Base-by-base conservation (phyloP, 441 rosid genomes). In the Erodium chrysanthum region DNA sequence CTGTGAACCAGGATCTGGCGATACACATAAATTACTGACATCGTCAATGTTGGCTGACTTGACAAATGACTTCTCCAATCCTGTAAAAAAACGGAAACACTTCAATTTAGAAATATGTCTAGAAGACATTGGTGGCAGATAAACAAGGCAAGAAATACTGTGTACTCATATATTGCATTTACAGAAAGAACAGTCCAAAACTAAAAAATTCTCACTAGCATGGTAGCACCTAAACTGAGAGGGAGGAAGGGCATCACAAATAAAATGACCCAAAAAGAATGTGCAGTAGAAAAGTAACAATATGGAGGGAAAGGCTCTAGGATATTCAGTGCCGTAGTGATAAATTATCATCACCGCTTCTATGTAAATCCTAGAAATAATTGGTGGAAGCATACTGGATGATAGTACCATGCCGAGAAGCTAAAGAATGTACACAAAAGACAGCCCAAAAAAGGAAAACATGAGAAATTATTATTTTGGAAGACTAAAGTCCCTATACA, bases 1-100 rank as follows among this genome's bases (percentile, higher is more conserved):
- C 69, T 84, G 95, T 67, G 88, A 77, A 68, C 83, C 84, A 61
- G 80, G 72, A 80, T 79, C 73, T 29, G 90, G 94, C 11, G 96
- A 90, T 50, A 73, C 77, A 71, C 86, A 89, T 69, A 79, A 68
- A 78, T 92, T 83, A 80, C 80, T 81, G 75, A 62, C 71, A 72
- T 84, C 86, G 71, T 80, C 89, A 75, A 50, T 77, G 75, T 71
- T 79, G 33, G 70, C 68, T 46, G 79, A 84, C 84, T 84, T 90
- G 44, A 66, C 78, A 77, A 73, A 80, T 27, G 81, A 73, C 73
- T 89, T 92, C 66, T 82, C 90, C 58, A 83, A 56, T 68, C 92
- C 97, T 92, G 90, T 58, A 68, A 65, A 68, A 54, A 59, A 18
- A 70, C 59, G n/a, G 21, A 70, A 48, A 25, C 10, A 54, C 8